A percentile compares a stretch with the other conserved stretches of the same genome.
These are phyloP conservation scores for Excoecaria agallocha DNA, from an alignment of 345 rosid genomes.

Conservation along the genomic window DNA sequence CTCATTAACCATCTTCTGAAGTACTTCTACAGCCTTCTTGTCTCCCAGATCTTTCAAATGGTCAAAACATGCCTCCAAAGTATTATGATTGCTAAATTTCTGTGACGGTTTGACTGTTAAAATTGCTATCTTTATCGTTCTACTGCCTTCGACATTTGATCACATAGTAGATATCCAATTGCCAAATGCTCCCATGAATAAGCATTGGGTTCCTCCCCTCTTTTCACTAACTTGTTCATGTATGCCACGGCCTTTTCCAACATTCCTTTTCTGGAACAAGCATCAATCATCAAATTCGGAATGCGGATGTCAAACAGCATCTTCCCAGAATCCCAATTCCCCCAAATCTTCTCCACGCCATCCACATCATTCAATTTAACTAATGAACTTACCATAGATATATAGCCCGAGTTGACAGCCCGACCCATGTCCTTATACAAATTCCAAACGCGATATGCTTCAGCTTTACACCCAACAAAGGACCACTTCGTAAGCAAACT, in stretches of 20 bases:
- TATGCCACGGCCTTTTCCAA: conserved; percentile 53
- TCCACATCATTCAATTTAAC: conserved; percentile 49
- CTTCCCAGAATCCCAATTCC: conserved; percentile 52
- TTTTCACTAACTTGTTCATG: conserved; percentile 29
- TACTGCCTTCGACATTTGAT: conserved; percentile 44
- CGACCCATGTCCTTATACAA: conserved; percentile 38
- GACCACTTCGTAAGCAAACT: conserved; percentile 37
- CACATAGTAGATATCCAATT: conserved; percentile 29
- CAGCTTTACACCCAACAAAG: conserved; percentile 46
- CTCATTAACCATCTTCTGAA: conserved; percentile 16
- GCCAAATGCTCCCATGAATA: conserved; percentile 43
- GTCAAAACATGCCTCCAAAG: conserved; percentile 21
- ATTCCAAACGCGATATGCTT: conserved; percentile 55
- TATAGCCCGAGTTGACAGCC: conserved; percentile 41
- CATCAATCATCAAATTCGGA: conserved; percentile 43
- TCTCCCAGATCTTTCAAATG: conserved; percentile 27
- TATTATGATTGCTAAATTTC: conserved; percentile 16
- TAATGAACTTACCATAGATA: conserved; percentile 47
- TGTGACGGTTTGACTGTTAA: conserved; percentile 23
- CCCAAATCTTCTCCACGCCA: conserved; percentile 50
- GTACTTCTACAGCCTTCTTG: conserved; percentile 12
- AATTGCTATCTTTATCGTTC: conserved; percentile 43
- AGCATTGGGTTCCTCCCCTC: conserved; percentile 30
- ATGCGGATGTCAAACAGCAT: conserved; percentile 39
- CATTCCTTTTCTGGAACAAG: conserved; percentile 48